These are phyloP conservation scores for Irineochytrium annulatum DNA, from an alignment of 192 early-diverging fungal genomes.

Conservation along the genomic window DNA sequence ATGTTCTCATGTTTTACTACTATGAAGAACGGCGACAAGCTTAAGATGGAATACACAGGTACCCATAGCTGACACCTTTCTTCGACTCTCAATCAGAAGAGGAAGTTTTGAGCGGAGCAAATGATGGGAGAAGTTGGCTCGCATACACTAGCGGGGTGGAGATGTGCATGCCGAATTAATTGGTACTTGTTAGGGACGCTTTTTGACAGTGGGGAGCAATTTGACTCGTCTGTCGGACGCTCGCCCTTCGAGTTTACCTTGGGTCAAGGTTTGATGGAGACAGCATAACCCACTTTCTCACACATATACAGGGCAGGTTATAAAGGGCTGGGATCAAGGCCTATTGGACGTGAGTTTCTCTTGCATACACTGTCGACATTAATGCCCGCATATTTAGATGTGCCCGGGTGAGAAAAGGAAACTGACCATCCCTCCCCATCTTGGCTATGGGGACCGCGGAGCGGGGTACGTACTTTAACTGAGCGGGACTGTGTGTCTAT, in stretches of 20 bases:
- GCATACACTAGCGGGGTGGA: background rate
- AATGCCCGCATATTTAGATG: too few species aligned
- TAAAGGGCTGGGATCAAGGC: conserved; percentile 81
- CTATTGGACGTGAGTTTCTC: conserved; percentile 31
- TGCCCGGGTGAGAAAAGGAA: conserved; percentile 76
- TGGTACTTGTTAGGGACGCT: conserved; percentile 8
- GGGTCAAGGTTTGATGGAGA: conserved; percentile 33
- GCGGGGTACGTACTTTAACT: too few species aligned
- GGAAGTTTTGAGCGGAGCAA: background rate
- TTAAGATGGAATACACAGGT: conserved; percentile 13
- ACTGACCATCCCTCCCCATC: conserved; percentile 65
- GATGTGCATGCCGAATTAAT: background rate
- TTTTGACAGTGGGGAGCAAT: conserved; percentile 49
- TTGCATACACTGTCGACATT: too few species aligned
- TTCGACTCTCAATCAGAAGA: conserved; percentile 3
- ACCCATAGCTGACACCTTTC: background rate
- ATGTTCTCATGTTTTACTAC: background rate
- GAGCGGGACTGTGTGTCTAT: too few species aligned
- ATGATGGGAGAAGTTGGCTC: background rate
- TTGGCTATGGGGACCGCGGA: conserved; percentile 56
- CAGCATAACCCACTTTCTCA: background rate
- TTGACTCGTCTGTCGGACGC: conserved; percentile 69
- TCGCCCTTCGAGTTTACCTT: conserved; percentile 69
- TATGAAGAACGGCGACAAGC: conserved; percentile 37
- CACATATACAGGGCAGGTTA: conserved; percentile 56